phyloP scores from a whole-genome alignment of 345 rosid genomes.

The Limnanthes douglasii region DNA sequence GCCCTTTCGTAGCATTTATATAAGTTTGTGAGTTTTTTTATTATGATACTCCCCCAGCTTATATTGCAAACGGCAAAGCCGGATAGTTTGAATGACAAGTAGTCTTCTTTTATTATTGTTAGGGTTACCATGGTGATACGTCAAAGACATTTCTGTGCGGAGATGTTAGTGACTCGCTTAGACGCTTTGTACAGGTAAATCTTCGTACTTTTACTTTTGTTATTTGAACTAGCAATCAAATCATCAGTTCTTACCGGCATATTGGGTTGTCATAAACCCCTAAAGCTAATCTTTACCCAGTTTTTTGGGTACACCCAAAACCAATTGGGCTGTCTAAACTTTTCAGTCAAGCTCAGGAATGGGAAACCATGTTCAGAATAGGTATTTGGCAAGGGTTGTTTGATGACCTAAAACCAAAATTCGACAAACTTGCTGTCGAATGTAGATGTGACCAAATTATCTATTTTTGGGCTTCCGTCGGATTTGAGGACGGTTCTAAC shows the following conservation, averaged over 20 bases:
- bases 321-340: too few relatives aligned
- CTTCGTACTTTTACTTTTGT: background rate
- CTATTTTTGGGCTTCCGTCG: too few relatives aligned
- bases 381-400: too few relatives aligned
- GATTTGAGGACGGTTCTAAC: too few relatives aligned
- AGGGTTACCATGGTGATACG: slow-evolving; percentile 99
- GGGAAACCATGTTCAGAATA: too few relatives aligned
- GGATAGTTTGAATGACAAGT: too few relatives aligned
- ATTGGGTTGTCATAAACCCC: background rate
- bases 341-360: too few relatives aligned
- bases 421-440: too few relatives aligned
- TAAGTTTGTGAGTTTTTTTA: background rate
- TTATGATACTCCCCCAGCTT: slow-evolving; percentile 2
- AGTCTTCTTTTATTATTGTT: too few relatives aligned
- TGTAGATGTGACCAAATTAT: background rate
- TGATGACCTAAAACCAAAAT: too few relatives aligned
- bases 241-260: background rate
- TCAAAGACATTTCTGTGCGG: slow-evolving; percentile 84
- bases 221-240: background rate
- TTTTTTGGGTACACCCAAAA: too few relatives aligned
- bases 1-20: background rate
- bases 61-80: too few relatives aligned
- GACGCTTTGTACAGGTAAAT: slow-evolving; percentile 54
- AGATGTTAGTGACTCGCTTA: slow-evolving; percentile 29
- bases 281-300: slow-evolving; percentile 1